Percentiles rank a stretch among this genome's conserved stretches.
Conservation (phyloP, 371 early-diverging fungal species). For the Rhizomucor pusillus region DNA sequence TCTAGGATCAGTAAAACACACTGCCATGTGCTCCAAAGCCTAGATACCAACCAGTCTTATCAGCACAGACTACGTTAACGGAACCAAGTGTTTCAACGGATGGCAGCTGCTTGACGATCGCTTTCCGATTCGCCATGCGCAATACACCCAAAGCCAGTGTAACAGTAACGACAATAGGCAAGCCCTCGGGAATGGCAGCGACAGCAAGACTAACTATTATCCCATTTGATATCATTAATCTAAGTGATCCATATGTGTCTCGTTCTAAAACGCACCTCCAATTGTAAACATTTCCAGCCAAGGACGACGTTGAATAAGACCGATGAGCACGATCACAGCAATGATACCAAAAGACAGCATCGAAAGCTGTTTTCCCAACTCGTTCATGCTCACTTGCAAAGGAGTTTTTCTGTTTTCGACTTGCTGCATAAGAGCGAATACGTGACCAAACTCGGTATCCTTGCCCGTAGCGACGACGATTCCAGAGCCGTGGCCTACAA, state of each 20-base stretch:
- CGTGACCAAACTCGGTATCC: slow-evolving; percentile 84
- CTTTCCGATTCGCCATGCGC: slow-evolving; percentile 84
- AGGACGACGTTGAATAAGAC: slow-evolving; percentile 82
- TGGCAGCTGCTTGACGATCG: slow-evolving; percentile 88
- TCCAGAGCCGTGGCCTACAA: slow-evolving; percentile 76
- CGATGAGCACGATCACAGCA: slow-evolving; percentile 85
- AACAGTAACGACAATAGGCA: slow-evolving; percentile 92
- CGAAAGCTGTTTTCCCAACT: slow-evolving; percentile 83
- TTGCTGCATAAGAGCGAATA: slow-evolving; percentile 84
- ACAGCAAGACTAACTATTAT: slow-evolving; percentile 78
- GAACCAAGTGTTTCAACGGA: slow-evolving; percentile 92
- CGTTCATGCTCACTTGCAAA: slow-evolving; percentile 84
- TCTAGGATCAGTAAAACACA: no score
- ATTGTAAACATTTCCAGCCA: slow-evolving; percentile 96
- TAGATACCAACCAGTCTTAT: slow-evolving; percentile 78
- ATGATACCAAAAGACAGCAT: slow-evolving; percentile 86
- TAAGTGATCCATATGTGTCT: no score
- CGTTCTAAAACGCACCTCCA: slow-evolving; percentile 49
- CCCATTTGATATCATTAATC: not conserved
- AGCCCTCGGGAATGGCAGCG: slow-evolving; percentile 94
- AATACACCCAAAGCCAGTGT: slow-evolving; percentile 88
- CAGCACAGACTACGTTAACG: slow-evolving; percentile 85
- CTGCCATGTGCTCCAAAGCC: no score
- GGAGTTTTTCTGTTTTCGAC: slow-evolving; percentile 83
- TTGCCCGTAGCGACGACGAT: slow-evolving; percentile 85